phyloP scores from a whole-genome alignment of 345 rosid species.

The Rhizophora apiculata region DNA sequence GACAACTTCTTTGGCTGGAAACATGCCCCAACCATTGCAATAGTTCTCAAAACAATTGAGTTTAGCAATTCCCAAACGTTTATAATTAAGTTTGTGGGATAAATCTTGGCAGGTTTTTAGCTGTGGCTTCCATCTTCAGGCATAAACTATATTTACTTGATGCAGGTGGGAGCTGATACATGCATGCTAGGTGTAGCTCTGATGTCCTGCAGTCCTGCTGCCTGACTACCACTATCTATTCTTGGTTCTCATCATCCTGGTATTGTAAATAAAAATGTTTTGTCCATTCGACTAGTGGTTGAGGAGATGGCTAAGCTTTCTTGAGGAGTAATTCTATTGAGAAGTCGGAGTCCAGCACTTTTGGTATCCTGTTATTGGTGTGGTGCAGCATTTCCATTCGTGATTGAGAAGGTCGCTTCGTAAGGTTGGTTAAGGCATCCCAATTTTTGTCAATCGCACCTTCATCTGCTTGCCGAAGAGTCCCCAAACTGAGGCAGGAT shows the following conservation, averaged over 20 bases:
- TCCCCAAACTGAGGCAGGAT: background rate
- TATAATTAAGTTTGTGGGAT: no score
- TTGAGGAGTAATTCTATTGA: no score
- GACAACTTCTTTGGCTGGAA: no score
- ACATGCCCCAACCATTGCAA: no score
- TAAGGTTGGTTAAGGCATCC: no score
- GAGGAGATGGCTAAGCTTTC: no score
- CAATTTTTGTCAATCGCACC: conserved; percentile 10
- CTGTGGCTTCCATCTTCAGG: background rate
- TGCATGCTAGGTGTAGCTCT: background rate
- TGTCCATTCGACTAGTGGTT: background rate
- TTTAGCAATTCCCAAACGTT: no score
- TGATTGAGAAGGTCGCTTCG: no score
- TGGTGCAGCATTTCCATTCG: no score
- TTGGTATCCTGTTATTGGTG: no score
- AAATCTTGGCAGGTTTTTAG: background rate
- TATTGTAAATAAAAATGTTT: conserved; percentile 28
- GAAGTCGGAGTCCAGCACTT: no score
- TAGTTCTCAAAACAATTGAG: no score
- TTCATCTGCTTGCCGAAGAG: background rate
- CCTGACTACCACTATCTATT: background rate
- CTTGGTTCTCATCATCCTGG: conserved; percentile 5
- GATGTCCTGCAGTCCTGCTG: background rate
- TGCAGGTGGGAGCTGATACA: conserved; percentile 44
- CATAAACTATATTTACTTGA: background rate